These are phyloP conservation scores for Zalaria obscura DNA, from an alignment of 2,329 filamentous ascomycete genomes.

Conservation along the genomic window DNA sequence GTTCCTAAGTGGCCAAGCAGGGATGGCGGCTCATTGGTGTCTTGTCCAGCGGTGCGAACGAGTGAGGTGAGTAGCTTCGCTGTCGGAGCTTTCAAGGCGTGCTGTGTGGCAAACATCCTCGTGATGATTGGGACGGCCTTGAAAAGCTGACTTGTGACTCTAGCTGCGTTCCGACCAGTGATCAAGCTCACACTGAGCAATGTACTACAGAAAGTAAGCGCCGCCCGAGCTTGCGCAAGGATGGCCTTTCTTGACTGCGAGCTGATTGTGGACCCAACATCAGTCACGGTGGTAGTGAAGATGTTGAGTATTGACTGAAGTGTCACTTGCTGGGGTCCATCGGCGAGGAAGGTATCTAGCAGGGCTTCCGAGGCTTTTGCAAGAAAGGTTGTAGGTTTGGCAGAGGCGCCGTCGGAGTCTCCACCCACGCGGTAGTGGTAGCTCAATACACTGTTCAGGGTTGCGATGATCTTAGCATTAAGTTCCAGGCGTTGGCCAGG, in stretches of 20 bases:
- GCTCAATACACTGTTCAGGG: conserved; percentile 57
- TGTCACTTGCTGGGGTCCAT: conserved; percentile 53
- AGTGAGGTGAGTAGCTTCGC: conserved; percentile 59
- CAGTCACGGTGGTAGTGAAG: conserved; percentile 38
- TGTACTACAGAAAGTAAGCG: conserved; percentile 51
- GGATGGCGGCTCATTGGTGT: conserved; percentile 68
- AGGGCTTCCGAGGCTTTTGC: conserved; percentile 62
- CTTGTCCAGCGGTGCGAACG: conserved; percentile 51
- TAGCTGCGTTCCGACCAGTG: conserved; percentile 46
- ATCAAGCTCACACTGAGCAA: conserved; percentile 58
- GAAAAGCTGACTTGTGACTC: conserved; percentile 58
- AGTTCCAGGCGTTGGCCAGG: conserved; percentile 55
- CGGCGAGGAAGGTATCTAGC: conserved; percentile 60
- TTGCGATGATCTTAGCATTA: conserved; percentile 50
- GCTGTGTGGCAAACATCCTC: conserved; percentile 57
- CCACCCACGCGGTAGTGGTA: conserved; percentile 63
- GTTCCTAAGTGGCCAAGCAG: conserved; percentile 81
- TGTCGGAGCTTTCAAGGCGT: conserved; percentile 50
- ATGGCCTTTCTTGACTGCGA: conserved; percentile 15
- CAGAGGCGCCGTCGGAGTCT: conserved; percentile 33
- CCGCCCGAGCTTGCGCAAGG: conserved; percentile 41
- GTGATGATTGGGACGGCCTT: conserved; percentile 65
- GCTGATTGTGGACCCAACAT: not conserved
- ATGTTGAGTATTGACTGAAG: conserved; percentile 65
- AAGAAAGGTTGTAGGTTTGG: conserved; percentile 48